Evolutionary conservation across 148 eudicot genomes (phyloP), one percentile per base, ranked within the genome.

Genomic region (Chenopodium berlandieri): DNA sequence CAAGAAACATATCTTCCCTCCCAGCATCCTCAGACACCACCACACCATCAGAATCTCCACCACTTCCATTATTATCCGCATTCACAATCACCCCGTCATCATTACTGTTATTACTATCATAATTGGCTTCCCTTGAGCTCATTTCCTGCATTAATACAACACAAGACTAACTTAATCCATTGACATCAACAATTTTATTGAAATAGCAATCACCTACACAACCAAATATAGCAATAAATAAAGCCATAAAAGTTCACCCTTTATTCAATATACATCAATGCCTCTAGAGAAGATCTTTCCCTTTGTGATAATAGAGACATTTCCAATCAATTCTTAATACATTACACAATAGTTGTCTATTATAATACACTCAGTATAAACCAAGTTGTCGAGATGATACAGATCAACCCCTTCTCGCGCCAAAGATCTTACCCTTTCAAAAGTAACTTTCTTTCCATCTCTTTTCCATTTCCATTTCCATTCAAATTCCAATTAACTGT

Each of bases 1-100:
- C 99, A 77, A 92, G 89, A 86, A 96, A 96, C 94, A 90, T 93
- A 73, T 95, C 99, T 60, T 95, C 97, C 82, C 88, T 90, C 48
- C 89, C 94, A 47, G 89, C 97, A 83, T 96, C 99, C 75, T 93
- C 98, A 27, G 87, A 82, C 65, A 85, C 88, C 78, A 84, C 91
- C 83, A 79, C 91, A 37, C 92, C 97, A 81, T 85, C 89, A 31
- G 91, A 88, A 40, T 83, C 86, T 56, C 87, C 90, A 73, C 86
- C 89, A 67, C 92, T 87, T 77, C 86, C 82, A 73, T 86, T 86
- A 81, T 86, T 85, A 73, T 71, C 89, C 30, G 87, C 87, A 79
- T 71, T 82, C 82, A 88, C 90, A 70, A 87, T 83, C 64, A 80
- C 93, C 72, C 90, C 93, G 60, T 91, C 90, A 48, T 86, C 87